Percentiles rank a stretch among this genome's conserved stretches.
These are phyloP conservation scores for Stereum hirsutum DNA, from an alignment of 1,284 basidiomycete genomes.

Conservation along the genomic window DNA sequence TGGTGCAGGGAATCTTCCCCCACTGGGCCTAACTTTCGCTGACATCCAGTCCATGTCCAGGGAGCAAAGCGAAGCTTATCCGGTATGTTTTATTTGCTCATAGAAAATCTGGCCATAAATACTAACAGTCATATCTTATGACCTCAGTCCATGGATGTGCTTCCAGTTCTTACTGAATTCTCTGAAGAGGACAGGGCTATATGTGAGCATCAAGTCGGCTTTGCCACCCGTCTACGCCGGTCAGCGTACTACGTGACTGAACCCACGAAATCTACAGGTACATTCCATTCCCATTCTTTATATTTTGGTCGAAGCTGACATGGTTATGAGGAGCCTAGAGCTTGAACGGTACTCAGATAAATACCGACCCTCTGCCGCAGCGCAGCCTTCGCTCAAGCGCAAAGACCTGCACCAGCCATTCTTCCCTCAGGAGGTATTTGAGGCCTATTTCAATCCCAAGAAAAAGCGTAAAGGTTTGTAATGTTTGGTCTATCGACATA, in stretches of 20 bases:
- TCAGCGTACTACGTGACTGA: slow-evolving; percentile 73
- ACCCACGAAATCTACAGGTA: slow-evolving; percentile 55
- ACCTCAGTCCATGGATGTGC: slow-evolving; percentile 40
- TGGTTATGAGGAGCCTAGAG: slow-evolving; percentile 9
- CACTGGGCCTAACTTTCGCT: slow-evolving; percentile 72
- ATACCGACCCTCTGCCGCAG: slow-evolving; percentile 51
- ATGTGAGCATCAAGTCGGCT: slow-evolving; percentile 57
- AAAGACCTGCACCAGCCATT: slow-evolving; percentile 64
- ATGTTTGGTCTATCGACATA: no score
- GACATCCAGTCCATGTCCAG: slow-evolving; percentile 68
- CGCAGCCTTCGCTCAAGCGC: slow-evolving; percentile 56
- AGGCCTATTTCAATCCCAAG: slow-evolving; percentile 68
- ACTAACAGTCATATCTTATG: slow-evolving; percentile 4
- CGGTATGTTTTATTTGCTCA: slow-evolving; percentile 38
- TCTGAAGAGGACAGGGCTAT: slow-evolving; percentile 55
- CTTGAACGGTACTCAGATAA: slow-evolving; percentile 75
- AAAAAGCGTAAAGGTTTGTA: slow-evolving; percentile 48
- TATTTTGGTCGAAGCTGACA: neutral
- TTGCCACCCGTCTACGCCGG: slow-evolving; percentile 48
- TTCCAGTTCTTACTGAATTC: slow-evolving; percentile 57
- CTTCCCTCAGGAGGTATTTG: slow-evolving; percentile 70
- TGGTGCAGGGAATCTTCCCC: slow-evolving; percentile 36
- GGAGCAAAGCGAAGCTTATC: slow-evolving; percentile 69
- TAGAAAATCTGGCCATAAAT: slow-evolving; percentile 18
- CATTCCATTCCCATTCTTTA: neutral